phyloP scores from a whole-genome alignment of 2,329 filamentous ascomycete genomes.

The Trichoderma arundinaceum region DNA sequence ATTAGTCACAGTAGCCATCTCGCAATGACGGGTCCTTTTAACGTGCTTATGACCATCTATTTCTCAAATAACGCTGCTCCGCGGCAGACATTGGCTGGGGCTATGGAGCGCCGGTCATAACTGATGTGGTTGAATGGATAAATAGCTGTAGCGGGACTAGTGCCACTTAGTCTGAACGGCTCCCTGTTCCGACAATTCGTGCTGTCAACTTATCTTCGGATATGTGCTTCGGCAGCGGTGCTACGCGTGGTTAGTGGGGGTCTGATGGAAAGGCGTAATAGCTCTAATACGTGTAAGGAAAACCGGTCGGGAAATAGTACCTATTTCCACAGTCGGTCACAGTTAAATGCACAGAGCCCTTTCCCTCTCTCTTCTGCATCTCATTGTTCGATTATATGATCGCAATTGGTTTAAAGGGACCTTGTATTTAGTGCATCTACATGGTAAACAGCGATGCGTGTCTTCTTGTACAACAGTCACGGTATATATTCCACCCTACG shows the following conservation, averaged over 20 bases:
- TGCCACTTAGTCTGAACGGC: background rate
- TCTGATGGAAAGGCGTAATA: background rate
- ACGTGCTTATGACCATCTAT: conserved; percentile 17
- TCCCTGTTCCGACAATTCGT: background rate
- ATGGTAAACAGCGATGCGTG: too few species aligned
- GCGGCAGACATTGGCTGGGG: background rate
- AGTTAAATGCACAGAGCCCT: too few species aligned
- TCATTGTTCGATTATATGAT: too few species aligned
- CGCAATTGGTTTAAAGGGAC: too few species aligned
- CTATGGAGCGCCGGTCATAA: background rate
- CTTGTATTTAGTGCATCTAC: too few species aligned
- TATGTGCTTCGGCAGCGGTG: background rate
- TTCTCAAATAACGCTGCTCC: background rate
- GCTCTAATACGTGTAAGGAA: background rate
- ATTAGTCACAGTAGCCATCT: conserved; percentile 1
- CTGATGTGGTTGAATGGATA: conserved; percentile 4
- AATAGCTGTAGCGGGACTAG: background rate
- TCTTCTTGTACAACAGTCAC: too few species aligned
- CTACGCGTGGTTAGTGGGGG: background rate
- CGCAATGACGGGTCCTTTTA: conserved; percentile 26
- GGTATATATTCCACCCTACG: too few species aligned
- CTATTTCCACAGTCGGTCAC: background rate
- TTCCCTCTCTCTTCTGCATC: too few species aligned
- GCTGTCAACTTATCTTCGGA: background rate
- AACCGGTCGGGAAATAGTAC: background rate